Evolutionary conservation across 257 asterid species (phyloP), one percentile per base, ranked within the genome.

Genomic region (Cruciata laevipes): DNA sequence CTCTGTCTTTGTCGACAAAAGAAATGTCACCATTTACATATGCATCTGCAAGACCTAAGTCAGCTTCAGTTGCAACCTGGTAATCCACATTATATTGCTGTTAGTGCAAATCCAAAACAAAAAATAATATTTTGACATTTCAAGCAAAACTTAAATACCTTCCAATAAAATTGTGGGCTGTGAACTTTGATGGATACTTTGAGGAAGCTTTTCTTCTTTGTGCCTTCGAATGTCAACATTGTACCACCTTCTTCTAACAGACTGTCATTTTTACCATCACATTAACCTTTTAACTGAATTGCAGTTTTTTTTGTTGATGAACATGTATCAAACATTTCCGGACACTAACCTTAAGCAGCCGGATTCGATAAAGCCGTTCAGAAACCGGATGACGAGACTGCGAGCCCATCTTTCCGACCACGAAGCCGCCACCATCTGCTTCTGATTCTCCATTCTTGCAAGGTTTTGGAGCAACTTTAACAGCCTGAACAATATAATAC

Each of bases 11-110:
- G 67, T 89, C 95, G 6, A 86, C 89, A 14, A 89, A 86, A 66
- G 97, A 86, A 66, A 92, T 83, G 63, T 92, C 94, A 14, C 96
- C 97, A 40, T 88, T 83, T 33, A 92, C 85, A 53, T 87, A 92
- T 42, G 97, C 95, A 65, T 92, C 97, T 0, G 97, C 97, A 32
- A 92, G 85, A 77, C 98, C 98, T 78, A 89, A 74, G 75, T 92
- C 96, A 12, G 91, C 87, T 80, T 86, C 86, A 42, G 83, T 87
- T 63, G 95, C 95, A 55, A 89, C 86, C 95, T 89, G 74, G 31
- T 11, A 66, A 32, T 31, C n/a, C 63, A 53, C 31, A 18, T 2
- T 30, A 21, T 6, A 25, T 13, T n/a, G 3, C 30, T 21, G 7
- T 57, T 24, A 65, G 30, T 25, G 14, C 25, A 25, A 65, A 65